phyloP scores from a whole-genome alignment of 257 asterid species.

The Fraxinus americana region DNA sequence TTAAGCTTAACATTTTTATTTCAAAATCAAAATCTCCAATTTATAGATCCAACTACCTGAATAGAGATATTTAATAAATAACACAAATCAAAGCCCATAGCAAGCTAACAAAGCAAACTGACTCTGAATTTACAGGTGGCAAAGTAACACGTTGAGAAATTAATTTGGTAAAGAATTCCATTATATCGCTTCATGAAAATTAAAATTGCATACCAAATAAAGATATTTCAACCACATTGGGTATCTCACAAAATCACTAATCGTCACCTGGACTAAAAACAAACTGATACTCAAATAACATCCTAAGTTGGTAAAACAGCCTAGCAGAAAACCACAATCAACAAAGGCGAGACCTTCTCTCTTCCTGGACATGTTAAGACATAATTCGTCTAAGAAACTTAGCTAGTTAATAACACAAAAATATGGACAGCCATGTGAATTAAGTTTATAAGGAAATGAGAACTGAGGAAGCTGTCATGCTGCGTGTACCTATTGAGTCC shows the following conservation, averaged over 20 bases:
- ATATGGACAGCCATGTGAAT: neutral
- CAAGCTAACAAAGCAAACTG: conserved; percentile 8
- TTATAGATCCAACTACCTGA: neutral
- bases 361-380: neutral
- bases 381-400: neutral
- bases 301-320: neutral
- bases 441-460: neutral
- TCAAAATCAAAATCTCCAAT: neutral
- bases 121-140: neutral
- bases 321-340: neutral
- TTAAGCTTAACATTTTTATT: neutral
- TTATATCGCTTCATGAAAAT: neutral
- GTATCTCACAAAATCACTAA: conserved; percentile 7
- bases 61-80: neutral
- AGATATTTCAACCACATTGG: conserved; percentile 16
- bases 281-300: neutral
- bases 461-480: neutral
- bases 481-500: neutral
- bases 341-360: neutral
- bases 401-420: neutral
- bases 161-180: neutral
- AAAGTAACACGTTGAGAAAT: conserved; percentile 7
- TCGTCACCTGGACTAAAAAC: neutral
- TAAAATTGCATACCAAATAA: conserved; percentile 8
- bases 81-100: conserved; percentile 7